These are phyloP conservation scores for Kwoniella heveanensis DNA, from an alignment of 768 basidiomycete genomes.

Conservation along the genomic window DNA sequence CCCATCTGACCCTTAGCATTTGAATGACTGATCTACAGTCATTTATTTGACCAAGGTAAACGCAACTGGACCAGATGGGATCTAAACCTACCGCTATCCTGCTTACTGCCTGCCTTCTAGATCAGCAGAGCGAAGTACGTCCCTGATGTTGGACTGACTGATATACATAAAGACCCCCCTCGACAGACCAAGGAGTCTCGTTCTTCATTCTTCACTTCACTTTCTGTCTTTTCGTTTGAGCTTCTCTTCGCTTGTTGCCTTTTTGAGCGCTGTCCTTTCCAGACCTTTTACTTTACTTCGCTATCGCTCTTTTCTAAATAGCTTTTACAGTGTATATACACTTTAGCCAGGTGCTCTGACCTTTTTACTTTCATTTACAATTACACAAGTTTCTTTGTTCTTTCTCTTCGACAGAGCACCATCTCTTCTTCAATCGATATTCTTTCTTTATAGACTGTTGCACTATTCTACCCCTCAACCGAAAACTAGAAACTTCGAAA, in stretches of 20 bases:
- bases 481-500: constrained; percentile 1
- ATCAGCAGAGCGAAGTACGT: too few species aligned
- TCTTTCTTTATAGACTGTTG: too few species aligned
- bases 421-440: constrained; percentile 7
- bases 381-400: neutral
- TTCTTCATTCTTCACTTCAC: constrained; percentile 20
- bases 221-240: constrained; percentile 10
- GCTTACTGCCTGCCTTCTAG: neutral
- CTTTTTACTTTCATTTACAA: constrained; percentile 12
- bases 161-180: constrained; percentile 10
- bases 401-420: constrained; percentile 28
- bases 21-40: neutral
- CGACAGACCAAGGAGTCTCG: neutral
- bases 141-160: neutral
- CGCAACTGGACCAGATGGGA: constrained; percentile 8
- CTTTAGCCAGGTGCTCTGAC: constrained; percentile 25
- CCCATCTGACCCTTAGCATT: neutral
- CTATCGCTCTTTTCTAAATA: constrained; percentile 12
- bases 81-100: neutral
- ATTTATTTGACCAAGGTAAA: neutral
- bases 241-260: constrained; percentile 6
- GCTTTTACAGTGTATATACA: too few species aligned
- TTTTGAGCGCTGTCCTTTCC: too few species aligned
- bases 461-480: neutral
- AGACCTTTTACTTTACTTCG: constrained; percentile 18